These are phyloP conservation scores for Claviceps sp. DNA, from an alignment of 2,329 filamentous ascomycete genomes.

Conservation along the genomic window DNA sequence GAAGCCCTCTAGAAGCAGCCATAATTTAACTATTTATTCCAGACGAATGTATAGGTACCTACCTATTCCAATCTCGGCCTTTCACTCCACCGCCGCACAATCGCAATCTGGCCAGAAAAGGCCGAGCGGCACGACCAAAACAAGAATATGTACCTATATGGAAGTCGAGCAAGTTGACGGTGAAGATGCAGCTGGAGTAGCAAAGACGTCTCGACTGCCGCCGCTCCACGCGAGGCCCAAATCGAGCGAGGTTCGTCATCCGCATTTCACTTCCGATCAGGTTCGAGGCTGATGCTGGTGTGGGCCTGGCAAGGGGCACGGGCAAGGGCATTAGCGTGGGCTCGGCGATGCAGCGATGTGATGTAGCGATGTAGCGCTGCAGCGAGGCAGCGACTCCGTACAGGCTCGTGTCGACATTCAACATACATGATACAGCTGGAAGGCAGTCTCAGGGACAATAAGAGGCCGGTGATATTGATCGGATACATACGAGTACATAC, in stretches of 20 bases:
- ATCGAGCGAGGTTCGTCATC: constrained; percentile 2
- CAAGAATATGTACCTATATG: background rate
- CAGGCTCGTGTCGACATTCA: background rate
- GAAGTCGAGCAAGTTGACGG: background rate
- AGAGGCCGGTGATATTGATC: too few species aligned
- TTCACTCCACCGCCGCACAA: too few species aligned
- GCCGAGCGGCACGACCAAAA: background rate
- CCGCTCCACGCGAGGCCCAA: background rate
- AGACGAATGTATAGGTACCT: too few species aligned
- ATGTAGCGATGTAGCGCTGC: too few species aligned
- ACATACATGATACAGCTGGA: too few species aligned
- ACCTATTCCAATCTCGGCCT: too few species aligned
- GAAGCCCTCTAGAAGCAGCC: constrained; percentile 6
- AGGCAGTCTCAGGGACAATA: too few species aligned
- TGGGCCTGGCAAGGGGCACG: background rate
- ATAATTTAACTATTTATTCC: too few species aligned
- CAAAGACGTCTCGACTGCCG: background rate
- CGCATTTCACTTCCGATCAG: constrained; percentile 1
- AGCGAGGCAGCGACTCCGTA: too few species aligned
- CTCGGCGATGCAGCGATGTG: constrained; percentile 1
- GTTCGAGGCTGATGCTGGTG: background rate
- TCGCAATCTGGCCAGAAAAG: too few species aligned
- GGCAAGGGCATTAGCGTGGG: background rate
- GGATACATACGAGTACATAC: too few species aligned
- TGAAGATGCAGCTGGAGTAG: background rate